Evolutionary conservation across 73 alveolate species (phyloP).

Genomic region (Paramecium octaurelia): DNA sequence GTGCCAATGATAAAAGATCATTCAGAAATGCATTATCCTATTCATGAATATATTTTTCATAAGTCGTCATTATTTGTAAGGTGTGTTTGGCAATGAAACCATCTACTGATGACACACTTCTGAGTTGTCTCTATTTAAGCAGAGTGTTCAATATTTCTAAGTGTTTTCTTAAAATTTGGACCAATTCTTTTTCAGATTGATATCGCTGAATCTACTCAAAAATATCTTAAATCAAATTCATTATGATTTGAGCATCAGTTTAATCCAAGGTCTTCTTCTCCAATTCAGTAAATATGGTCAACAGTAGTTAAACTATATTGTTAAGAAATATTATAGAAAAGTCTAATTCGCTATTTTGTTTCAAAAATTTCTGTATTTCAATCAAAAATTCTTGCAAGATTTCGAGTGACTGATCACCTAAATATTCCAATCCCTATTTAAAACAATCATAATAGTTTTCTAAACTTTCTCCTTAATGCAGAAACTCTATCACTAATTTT

Average conservation of each 20-base stretch:
- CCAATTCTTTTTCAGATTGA: not conserved
- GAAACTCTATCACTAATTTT: conserved; percentile 12
- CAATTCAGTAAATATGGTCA: not conserved
- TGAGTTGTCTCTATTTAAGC: not conserved
- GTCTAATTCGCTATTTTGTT: not conserved
- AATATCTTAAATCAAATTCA: conserved; percentile 19
- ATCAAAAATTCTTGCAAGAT: not conserved
- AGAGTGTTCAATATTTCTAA: not conserved
- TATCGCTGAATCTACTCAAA: not conserved
- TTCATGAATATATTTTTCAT: conserved; percentile 37
- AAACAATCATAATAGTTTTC: conserved; percentile 8
- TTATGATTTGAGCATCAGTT: not conserved
- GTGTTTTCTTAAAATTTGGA: not conserved
- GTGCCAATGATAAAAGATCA: not conserved
- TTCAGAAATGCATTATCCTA: conserved; percentile 2
- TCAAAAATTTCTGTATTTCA: conserved; percentile 1
- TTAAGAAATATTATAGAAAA: not conserved
- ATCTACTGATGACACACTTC: not conserved
- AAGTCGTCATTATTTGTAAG: not conserved
- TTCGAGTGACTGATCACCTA: not conserved
- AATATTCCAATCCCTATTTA: not conserved
- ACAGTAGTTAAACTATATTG: not conserved
- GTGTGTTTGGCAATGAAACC: conserved; percentile 24
- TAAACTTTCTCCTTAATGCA: not conserved
- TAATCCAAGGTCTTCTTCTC: not conserved